Evolutionary conservation across 75 land plant species (phyloP).

Genomic region (Larix kaempferi): DNA sequence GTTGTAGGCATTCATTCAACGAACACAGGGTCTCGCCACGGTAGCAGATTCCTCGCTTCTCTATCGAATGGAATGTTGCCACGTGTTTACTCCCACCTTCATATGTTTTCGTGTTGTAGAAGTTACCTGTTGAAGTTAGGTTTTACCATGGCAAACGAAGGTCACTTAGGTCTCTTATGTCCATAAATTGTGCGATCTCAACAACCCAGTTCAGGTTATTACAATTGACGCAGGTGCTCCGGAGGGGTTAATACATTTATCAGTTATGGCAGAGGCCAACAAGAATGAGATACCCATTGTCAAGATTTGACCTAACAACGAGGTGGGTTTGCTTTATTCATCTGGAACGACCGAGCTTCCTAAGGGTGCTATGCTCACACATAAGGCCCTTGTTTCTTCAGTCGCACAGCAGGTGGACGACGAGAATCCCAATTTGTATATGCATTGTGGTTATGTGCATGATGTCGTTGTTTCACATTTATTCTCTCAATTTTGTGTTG

Average conservation of each 20-base stretch:
- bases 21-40: no score
- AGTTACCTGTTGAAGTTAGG: no score
- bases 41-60: no score
- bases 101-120: no score
- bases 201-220: constrained; percentile 18
- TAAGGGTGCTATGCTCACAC: constrained; percentile 81
- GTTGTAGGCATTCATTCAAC: no score
- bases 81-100: no score
- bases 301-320: constrained; percentile 54
- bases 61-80: no score
- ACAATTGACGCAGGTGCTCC: constrained; percentile 8
- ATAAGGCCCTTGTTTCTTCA: constrained; percentile 56
- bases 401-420: constrained; percentile 82
- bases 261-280: constrained; percentile 34
- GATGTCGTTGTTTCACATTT: constrained; percentile 77
- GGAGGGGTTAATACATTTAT: constrained; percentile 37
- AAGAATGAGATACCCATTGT: constrained; percentile 32
- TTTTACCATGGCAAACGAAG: no score
- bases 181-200: constrained; percentile 42
- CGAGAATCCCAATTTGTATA: constrained; percentile 61
- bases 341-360: constrained; percentile 85
- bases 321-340: constrained; percentile 75
- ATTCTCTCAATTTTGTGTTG: constrained; percentile 64
- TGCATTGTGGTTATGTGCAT: constrained; percentile 63
- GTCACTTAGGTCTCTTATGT: constrained; percentile 40